These are phyloP conservation scores for Mycena maculata DNA, from an alignment of 768 basidiomycete species.

Conservation along the genomic window DNA sequence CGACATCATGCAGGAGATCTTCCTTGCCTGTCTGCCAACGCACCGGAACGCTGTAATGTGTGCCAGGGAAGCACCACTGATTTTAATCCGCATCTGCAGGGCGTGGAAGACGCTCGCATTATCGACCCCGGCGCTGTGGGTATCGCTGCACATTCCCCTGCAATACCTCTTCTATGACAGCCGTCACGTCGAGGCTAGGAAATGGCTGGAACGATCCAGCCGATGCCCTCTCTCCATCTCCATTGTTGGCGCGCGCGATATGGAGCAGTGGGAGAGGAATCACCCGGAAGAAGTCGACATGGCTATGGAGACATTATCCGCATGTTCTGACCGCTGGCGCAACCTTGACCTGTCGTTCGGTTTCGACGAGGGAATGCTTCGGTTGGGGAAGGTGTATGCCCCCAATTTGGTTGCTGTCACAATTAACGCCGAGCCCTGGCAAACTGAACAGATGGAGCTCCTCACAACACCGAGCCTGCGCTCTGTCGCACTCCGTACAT, in stretches of 20 bases:
- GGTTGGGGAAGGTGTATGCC: neutral
- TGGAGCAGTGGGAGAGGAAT: neutral
- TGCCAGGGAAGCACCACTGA: slow-evolving; percentile 35
- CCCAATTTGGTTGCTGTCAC: neutral
- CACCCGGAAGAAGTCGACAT: neutral
- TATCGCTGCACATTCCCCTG: slow-evolving; percentile 11
- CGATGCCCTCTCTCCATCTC: neutral
- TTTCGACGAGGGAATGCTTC: neutral
- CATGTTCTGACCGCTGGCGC: neutral
- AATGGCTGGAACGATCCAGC: neutral
- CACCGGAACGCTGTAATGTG: slow-evolving; percentile 21
- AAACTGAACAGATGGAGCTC: neutral
- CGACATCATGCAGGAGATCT: slow-evolving; percentile 10
- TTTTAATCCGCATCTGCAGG: slow-evolving; percentile 44
- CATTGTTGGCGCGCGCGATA: neutral
- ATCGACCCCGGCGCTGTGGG: slow-evolving; percentile 35
- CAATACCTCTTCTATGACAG: neutral
- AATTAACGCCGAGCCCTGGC: neutral
- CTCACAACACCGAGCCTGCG: slow-evolving; percentile 1
- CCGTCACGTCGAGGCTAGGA: neutral
- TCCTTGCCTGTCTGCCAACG: slow-evolving; percentile 24
- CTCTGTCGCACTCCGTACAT: neutral
- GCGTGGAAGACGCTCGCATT: slow-evolving; percentile 39
- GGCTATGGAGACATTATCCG: neutral
- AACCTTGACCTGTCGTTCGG: neutral